Conservation (phyloP, 1,284 basidiomycete genomes). For the Meira miltonrushii region DNA sequence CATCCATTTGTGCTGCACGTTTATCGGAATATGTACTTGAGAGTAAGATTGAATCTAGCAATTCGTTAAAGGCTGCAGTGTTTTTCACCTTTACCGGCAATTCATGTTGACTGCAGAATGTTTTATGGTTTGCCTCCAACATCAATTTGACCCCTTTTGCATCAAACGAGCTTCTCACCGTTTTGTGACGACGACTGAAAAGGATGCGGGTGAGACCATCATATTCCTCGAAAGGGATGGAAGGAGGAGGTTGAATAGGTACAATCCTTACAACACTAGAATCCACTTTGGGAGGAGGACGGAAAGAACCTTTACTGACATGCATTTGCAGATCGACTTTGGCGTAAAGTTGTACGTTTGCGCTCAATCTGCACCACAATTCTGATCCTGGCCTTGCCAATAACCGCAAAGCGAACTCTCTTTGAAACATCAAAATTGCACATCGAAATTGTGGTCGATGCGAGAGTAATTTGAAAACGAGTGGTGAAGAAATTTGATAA, state of each 20-base stretch:
- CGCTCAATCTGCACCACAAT: slow-evolving; percentile 87
- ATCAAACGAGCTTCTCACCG: slow-evolving; percentile 75
- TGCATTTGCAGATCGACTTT: slow-evolving; percentile 96
- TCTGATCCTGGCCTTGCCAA: slow-evolving; percentile 78
- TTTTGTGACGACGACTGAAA: slow-evolving; percentile 87
- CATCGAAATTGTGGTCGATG: slow-evolving; percentile 89
- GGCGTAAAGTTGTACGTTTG: slow-evolving; percentile 91
- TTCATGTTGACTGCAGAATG: slow-evolving; percentile 78
- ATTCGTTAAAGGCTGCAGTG: slow-evolving; percentile 41
- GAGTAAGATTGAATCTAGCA: slow-evolving; percentile 71
- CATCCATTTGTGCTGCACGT: slow-evolving; percentile 75
- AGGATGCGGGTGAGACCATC: slow-evolving; percentile 87
- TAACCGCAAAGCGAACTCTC: slow-evolving; percentile 90
- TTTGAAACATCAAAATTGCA: slow-evolving; percentile 98
- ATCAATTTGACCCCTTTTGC: slow-evolving; percentile 91
- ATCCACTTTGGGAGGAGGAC: slow-evolving; percentile 92
- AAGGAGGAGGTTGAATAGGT: slow-evolving; percentile 89
- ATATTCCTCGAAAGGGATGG: slow-evolving; percentile 93
- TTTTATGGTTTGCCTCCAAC: slow-evolving; percentile 87
- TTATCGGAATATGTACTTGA: slow-evolving; percentile 66
- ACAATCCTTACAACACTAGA: slow-evolving; percentile 84
- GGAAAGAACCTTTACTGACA: slow-evolving; percentile 91
- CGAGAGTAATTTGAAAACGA: slow-evolving; percentile 93
- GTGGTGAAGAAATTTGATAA: slow-evolving; percentile 97
- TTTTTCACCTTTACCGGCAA: neutral